phyloP scores from a whole-genome alignment of 345 rosid genomes.

The Sisymbrium altissimum region DNA sequence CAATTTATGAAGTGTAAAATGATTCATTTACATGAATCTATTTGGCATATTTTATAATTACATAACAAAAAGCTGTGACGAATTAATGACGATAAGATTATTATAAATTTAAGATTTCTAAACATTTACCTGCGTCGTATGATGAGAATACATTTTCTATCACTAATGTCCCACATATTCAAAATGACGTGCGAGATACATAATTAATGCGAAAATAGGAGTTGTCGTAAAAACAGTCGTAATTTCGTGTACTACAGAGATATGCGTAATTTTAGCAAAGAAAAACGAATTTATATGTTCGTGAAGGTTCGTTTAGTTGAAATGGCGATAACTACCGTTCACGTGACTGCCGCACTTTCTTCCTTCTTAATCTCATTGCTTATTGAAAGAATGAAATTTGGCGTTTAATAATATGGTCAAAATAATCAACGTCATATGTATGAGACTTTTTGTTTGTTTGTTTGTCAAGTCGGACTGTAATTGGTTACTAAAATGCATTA shows the following conservation, averaged over 20 bases:
- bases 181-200: background rate
- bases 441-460: slow-evolving; percentile 1
- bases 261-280: slow-evolving; percentile 26
- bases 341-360: slow-evolving; percentile 33
- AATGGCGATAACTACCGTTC: slow-evolving; percentile 19
- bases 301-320: slow-evolving; percentile 9
- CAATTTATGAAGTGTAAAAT: too few relatives aligned
- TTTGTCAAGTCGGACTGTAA: slow-evolving; percentile 9
- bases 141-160: background rate
- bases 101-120: background rate
- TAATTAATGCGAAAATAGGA: background rate
- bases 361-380: slow-evolving; percentile 17
- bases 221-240: background rate
- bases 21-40: background rate
- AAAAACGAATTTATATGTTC: slow-evolving; percentile 14
- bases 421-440: background rate
- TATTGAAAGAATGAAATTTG: background rate
- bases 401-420: background rate
- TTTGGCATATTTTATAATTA: background rate
- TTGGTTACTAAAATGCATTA: background rate
- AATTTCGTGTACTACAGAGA: slow-evolving; percentile 22
- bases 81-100: background rate
- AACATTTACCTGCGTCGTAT: background rate
- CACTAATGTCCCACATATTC: background rate
- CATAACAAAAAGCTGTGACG: background rate